These are phyloP conservation scores for Arabis hirsuta DNA, from an alignment of 345 rosid genomes.

Conservation along the genomic window DNA sequence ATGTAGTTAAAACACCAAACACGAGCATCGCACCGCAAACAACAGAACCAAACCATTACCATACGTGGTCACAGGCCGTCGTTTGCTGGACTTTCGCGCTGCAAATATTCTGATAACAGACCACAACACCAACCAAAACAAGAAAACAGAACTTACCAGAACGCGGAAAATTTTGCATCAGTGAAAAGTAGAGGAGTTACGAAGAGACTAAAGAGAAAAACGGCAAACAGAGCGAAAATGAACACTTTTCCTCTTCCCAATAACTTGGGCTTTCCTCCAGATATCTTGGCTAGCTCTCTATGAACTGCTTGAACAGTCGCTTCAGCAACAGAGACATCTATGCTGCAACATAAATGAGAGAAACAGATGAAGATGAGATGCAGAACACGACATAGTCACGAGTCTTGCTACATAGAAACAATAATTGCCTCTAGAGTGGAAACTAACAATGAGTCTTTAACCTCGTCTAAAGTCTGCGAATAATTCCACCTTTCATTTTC, in stretches of 20 bases:
- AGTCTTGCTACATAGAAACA: not conserved
- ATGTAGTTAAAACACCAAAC: not conserved
- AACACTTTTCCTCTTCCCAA: not conserved
- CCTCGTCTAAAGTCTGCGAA: no score
- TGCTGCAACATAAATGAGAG: constrained; percentile 13
- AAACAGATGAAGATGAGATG: not conserved
- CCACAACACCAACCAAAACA: constrained; percentile 1
- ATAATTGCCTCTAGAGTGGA: no score
- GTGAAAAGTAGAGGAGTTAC: constrained; percentile 7
- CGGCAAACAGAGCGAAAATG: not conserved
- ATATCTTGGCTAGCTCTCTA: not conserved
- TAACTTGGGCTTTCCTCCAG: constrained; percentile 1
- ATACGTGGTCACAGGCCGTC: no score
- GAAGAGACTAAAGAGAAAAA: constrained; percentile 6
- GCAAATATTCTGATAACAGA: not conserved
- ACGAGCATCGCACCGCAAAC: not conserved
- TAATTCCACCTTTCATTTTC: not conserved
- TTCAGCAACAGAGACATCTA: constrained; percentile 4
- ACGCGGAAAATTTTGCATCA: not conserved
- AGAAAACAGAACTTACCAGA: not conserved
- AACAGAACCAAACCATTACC: no score
- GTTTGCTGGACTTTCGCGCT: no score
- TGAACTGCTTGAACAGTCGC: not conserved
- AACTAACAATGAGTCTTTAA: not conserved
- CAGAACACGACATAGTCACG: not conserved